phyloP scores from a whole-genome alignment of 257 asterid genomes.

The Osmanthus fragrans region DNA sequence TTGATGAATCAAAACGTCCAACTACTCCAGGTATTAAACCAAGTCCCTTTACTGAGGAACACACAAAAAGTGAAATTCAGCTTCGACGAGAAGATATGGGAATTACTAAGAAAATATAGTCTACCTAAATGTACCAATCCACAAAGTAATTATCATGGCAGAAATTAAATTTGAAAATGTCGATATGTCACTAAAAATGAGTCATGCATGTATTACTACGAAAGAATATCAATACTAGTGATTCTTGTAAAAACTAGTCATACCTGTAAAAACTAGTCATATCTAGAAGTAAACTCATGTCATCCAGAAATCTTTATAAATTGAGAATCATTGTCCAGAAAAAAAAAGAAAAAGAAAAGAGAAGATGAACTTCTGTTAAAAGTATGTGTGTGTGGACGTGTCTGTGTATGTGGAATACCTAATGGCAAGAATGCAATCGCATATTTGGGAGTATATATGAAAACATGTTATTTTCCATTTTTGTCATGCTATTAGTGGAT shows the following conservation, averaged over 20 bases:
- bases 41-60: slow-evolving; percentile 81
- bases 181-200: background rate
- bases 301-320: background rate
- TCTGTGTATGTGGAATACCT: too few species aligned
- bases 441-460: background rate
- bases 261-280: background rate
- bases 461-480: background rate
- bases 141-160: background rate
- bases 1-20: slow-evolving; percentile 89
- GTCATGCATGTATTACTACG: background rate
- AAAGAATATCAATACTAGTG: background rate
- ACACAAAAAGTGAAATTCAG: slow-evolving; percentile 13
- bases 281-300: background rate
- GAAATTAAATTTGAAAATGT: background rate
- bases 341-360: too few species aligned
- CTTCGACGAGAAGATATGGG: slow-evolving; percentile 13
- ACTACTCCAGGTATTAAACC: slow-evolving; percentile 94
- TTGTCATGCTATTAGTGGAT: background rate
- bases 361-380: background rate
- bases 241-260: background rate
- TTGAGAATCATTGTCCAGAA: background rate
- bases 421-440: background rate
- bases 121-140: background rate
- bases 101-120: background rate
- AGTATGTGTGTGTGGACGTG: background rate